Evolutionary conservation across 2,329 filamentous ascomycete species (phyloP).

Genomic region (Xylariomycetidae sp.): DNA sequence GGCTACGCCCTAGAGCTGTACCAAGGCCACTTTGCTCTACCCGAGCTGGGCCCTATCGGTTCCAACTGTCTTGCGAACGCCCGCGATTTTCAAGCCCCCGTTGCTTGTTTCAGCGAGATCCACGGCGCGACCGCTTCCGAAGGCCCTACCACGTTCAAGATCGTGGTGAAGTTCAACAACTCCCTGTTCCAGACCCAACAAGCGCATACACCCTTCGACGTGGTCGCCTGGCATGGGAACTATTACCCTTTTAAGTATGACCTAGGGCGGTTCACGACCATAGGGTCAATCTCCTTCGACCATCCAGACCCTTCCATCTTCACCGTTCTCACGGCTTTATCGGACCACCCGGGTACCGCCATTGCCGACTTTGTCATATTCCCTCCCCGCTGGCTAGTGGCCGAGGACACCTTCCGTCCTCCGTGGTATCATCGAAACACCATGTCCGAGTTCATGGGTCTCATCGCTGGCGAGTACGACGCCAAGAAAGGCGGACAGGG

Average conservation of each 20-base stretch:
- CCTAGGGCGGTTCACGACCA: conserved; percentile 61
- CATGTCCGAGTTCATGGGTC: conserved; percentile 50
- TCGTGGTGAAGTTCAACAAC: conserved; percentile 58
- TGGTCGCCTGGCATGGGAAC: conserved; percentile 68
- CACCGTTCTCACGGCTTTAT: conserved; percentile 54
- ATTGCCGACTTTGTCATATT: conserved; percentile 61
- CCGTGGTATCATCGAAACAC: conserved; percentile 59
- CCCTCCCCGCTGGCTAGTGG: conserved; percentile 57
- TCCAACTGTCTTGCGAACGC: conserved; percentile 59
- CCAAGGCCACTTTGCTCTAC: conserved; percentile 57
- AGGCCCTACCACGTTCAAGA: conserved; percentile 32
- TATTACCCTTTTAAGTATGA: conserved; percentile 71
- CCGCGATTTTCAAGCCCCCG: conserved; percentile 61
- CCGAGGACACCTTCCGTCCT: conserved; percentile 55
- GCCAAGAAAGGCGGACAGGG: conserved; percentile 44
- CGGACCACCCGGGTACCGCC: conserved; percentile 47
- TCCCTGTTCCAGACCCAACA: conserved; percentile 57
- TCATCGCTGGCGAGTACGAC: conserved; percentile 45
- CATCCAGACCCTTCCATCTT: conserved; percentile 67
- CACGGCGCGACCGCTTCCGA: conserved; percentile 29
- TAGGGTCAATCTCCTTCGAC: conserved; percentile 63
- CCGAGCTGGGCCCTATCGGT: conserved; percentile 59
- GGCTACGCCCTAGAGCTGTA: conserved; percentile 65
- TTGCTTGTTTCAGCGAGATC: conserved; percentile 56
- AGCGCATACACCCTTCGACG: conserved; percentile 62